phyloP scores from a whole-genome alignment of 495 filamentous ascomycete genomes.

The Tuber aestivum region DNA sequence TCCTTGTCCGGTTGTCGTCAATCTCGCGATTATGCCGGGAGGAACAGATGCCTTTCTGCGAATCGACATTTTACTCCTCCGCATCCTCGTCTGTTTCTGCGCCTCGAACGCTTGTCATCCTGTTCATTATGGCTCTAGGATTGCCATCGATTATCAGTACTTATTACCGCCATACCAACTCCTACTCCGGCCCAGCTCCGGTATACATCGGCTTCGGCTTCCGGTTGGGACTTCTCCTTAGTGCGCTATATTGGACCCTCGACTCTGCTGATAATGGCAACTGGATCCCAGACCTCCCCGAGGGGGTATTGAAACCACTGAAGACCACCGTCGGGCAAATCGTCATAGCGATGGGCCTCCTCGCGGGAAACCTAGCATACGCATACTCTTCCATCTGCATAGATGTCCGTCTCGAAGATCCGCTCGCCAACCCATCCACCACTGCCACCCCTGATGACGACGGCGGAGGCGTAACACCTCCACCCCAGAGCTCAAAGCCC shows the following conservation, averaged over 20 bases:
- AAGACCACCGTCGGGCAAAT: constrained; percentile 70
- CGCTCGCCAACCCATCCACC: constrained; percentile 23
- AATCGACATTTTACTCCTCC: constrained; percentile 91
- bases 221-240: constrained; percentile 66
- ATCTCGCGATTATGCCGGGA: constrained; percentile 92
- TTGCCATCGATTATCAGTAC: constrained; percentile 72
- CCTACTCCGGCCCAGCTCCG: constrained; percentile 76
- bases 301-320: constrained; percentile 61
- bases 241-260: constrained; percentile 78
- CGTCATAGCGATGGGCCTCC: constrained; percentile 61
- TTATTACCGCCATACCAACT: constrained; percentile 69
- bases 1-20: constrained; percentile 74
- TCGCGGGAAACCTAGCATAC: constrained; percentile 63
- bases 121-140: constrained; percentile 63
- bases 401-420: constrained; percentile 50
- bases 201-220: constrained; percentile 78
- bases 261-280: constrained; percentile 85
- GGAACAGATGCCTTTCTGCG: constrained; percentile 96
- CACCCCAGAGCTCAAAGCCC: constrained; percentile 43
- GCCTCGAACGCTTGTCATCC: constrained; percentile 78
- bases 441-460: constrained; percentile 35
- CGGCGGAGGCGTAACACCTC: constrained; percentile 32
- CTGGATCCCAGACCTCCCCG: constrained; percentile 62
- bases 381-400: constrained; percentile 70
- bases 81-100: constrained; percentile 87